Base-by-base conservation (phyloP, 164 flowering plant species). In the Piper longum region DNA sequence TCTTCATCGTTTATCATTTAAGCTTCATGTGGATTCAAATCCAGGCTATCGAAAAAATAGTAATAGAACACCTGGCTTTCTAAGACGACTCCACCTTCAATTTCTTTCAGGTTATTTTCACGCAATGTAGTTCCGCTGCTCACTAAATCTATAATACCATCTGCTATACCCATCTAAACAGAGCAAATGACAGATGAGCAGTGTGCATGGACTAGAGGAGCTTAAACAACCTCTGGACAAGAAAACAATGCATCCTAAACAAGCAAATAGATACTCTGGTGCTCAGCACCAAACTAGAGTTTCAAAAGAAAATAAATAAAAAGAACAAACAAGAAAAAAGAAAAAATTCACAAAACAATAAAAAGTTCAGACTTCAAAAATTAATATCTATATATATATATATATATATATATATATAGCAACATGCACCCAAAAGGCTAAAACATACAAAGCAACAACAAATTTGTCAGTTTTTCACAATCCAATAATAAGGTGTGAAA, bases 91-190 rank as follows among this genome's bases (percentile, higher is more conserved):
- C 98, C 98, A 62, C 96, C 98, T 73, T 88, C 86, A 69, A 92
- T 84, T 80, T 92, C 98, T 79, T 92, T 92, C 81, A 92, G 69
- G 70, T 92, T 89, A 72, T 92, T 92, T 64, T 92, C 98, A 64
- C 79, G 77, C 57, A 92, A 73, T 36, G 98, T 89, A 56, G 95
- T 88, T 62, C 98, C 98, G 76, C 98, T 92, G 76, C 98, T 89
- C 75, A 92, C 98, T 65, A 92, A 97, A 72, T 92, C 98, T 75
- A 92, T 71, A 71, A 92, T 92, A 59, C 89, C 93, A 85, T 92
- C 98, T 64, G 98, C 98, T 70, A 81, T 88, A 41, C 98, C 97
- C 97, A 92, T 88, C 98, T 92, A 77, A 41, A 62, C 56, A 62
- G 44, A 63, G 70, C 55, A 52, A 69, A 8, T 54, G 59, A 3